These are phyloP conservation scores for Chlamydomonas sp. DNA, from an alignment of 139 green algal species.

Conservation along the genomic window DNA sequence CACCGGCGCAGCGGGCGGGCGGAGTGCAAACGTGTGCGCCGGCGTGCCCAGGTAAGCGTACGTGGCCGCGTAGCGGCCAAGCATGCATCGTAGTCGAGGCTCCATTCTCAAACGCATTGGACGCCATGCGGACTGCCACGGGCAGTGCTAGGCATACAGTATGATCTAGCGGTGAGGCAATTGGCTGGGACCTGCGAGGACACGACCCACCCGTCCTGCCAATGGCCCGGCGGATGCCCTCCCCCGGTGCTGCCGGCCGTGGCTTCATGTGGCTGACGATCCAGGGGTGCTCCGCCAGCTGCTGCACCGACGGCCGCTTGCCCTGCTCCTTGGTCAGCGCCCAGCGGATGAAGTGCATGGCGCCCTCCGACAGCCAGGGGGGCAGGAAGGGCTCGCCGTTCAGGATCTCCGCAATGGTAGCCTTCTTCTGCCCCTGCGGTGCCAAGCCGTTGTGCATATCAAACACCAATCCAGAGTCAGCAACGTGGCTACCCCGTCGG, in stretches of 20 bases:
- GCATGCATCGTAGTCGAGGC: too few species aligned
- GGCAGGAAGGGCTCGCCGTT: constrained; percentile 49
- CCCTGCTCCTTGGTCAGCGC: constrained; percentile 54
- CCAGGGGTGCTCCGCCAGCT: constrained; percentile 64
- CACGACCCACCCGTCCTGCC: constrained; percentile 24
- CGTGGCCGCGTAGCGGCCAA: too few species aligned
- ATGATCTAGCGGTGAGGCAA: too few species aligned
- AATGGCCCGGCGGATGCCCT: background rate
- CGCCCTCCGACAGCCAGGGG: constrained; percentile 46
- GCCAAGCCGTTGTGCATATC: background rate
- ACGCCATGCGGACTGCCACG: too few species aligned
- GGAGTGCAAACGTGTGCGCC: too few species aligned
- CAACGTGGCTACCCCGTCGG: too few species aligned
- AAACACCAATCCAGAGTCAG: too few species aligned
- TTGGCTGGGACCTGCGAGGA: too few species aligned
- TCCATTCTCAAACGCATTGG: too few species aligned
- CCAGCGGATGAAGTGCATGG: constrained; percentile 55
- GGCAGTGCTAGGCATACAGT: too few species aligned
- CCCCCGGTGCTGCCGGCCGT: background rate
- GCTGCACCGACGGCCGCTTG: constrained; percentile 48
- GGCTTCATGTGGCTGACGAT: constrained; percentile 45
- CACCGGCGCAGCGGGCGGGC: too few species aligned
- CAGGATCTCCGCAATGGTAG: constrained; percentile 61
- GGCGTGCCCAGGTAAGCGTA: too few species aligned
- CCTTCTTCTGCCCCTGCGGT: constrained; percentile 58